Conservation (phyloP, 306 rosid species). For the Trifolium pratense region DNA sequence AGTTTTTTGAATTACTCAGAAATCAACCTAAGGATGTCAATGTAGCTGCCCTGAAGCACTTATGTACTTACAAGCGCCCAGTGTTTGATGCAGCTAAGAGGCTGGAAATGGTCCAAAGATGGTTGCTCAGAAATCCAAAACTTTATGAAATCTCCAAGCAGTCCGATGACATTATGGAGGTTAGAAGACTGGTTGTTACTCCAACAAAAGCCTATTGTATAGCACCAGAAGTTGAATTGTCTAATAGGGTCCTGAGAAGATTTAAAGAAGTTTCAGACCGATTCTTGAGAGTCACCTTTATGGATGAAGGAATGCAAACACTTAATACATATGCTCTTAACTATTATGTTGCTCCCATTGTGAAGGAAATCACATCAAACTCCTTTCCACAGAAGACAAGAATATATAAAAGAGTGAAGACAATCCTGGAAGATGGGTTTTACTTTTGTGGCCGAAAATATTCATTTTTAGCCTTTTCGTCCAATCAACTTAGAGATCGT, state of each 20-base stretch:
- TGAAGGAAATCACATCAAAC: slow-evolving; percentile 65
- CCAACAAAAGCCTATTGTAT: slow-evolving; percentile 85
- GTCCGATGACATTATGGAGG: slow-evolving; percentile 66
- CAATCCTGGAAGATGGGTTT: slow-evolving; percentile 66
- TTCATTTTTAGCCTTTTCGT: slow-evolving; percentile 81
- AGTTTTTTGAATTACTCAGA: slow-evolving; percentile 64
- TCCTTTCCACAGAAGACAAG: slow-evolving; percentile 66
- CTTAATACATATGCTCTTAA: slow-evolving; percentile 61
- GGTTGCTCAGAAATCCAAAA: slow-evolving; percentile 75
- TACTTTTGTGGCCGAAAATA: slow-evolving; percentile 67
- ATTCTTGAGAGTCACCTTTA: slow-evolving; percentile 82
- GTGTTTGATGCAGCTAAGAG: slow-evolving; percentile 64
- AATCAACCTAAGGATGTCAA: slow-evolving; percentile 65
- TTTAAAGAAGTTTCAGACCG: slow-evolving; percentile 71
- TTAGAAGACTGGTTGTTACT: slow-evolving; percentile 82
- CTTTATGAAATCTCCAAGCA: slow-evolving; percentile 60
- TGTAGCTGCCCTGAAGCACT: slow-evolving; percentile 78
- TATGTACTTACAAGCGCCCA: slow-evolving; percentile 64
- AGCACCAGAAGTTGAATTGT: slow-evolving; percentile 80
- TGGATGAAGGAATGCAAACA: slow-evolving; percentile 93
- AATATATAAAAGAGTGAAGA: slow-evolving; percentile 58
- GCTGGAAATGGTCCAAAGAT: slow-evolving; percentile 67
- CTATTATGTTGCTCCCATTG: slow-evolving; percentile 74
- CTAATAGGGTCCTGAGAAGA: slow-evolving; percentile 80
- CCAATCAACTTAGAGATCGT: slow-evolving; percentile 85